phyloP scores from a whole-genome alignment of 164 flowering plant species.

The Houttuynia cordata region DNA sequence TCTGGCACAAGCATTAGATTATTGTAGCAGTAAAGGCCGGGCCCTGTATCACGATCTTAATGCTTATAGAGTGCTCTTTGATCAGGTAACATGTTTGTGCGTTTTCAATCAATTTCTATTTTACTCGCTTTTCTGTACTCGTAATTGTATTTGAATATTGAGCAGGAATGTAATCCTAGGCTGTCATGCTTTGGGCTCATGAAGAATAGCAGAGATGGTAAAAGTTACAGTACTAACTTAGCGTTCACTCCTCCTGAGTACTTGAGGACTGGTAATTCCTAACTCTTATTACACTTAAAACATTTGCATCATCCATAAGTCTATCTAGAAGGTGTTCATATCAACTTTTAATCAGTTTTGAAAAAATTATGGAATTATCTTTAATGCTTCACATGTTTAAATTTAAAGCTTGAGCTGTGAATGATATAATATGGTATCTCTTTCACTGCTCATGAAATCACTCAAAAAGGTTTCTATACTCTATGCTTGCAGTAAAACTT shows the following conservation, averaged over 20 bases:
- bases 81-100: constrained; percentile 21
- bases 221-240: constrained; percentile 53
- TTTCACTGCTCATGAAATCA: no score
- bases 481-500: no score
- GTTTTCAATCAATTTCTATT: not conserved
- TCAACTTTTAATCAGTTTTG: no score
- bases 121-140: not conserved
- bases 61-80: constrained; percentile 65
- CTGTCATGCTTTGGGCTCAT: constrained; percentile 58
- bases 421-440: no score
- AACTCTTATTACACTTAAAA: no score
- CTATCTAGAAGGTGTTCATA: no score
- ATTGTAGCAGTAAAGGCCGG: constrained; percentile 78
- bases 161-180: constrained; percentile 55
- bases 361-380: no score
- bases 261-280: constrained; percentile 37
- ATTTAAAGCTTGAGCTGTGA: no score
- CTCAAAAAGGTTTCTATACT: no score
- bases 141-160: constrained; percentile 9
- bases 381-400: no score
- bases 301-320: no score
- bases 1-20: constrained; percentile 78
- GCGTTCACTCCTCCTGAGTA: constrained; percentile 59
- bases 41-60: constrained; percentile 89
- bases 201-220: constrained; percentile 58